These are phyloP conservation scores for Fistulina hepatica DNA, from an alignment of 1,284 basidiomycete species.

Conservation along the genomic window DNA sequence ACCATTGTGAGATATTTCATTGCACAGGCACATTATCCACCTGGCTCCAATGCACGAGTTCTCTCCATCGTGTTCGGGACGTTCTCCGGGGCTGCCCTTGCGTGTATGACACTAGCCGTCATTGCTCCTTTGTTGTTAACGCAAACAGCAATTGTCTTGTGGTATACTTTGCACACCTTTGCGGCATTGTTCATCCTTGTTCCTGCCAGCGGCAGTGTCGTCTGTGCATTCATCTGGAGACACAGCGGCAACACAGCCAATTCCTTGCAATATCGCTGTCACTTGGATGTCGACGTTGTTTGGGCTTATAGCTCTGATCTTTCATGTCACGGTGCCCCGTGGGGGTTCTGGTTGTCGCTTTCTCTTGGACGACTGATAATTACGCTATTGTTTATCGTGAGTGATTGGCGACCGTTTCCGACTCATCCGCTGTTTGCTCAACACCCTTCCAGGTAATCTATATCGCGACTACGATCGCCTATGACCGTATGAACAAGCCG, in stretches of 20 bases:
- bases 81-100: constrained; percentile 44
- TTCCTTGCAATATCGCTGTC: constrained; percentile 37
- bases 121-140: not conserved
- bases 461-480: constrained; percentile 24
- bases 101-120: constrained; percentile 12
- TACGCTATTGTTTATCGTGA: constrained; percentile 39
- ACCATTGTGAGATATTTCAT: constrained; percentile 53
- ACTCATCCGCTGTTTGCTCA: constrained; percentile 19
- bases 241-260: constrained; percentile 27
- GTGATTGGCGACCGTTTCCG: constrained; percentile 17
- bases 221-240: too few relatives aligned
- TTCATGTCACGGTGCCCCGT: constrained; percentile 27
- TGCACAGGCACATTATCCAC: constrained; percentile 33
- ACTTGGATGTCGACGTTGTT: constrained; percentile 50
- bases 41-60: constrained; percentile 27
- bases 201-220: too few relatives aligned
- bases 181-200: constrained; percentile 34
- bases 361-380: constrained; percentile 39
- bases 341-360: constrained; percentile 42
- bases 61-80: constrained; percentile 47
- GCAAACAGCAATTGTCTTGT: not conserved
- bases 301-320: constrained; percentile 47
- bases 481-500: too few relatives aligned
- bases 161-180: not conserved
- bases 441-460: constrained; percentile 26